phyloP scores from a whole-genome alignment of 352 stramenopile species.

The Pythium dissimile region DNA sequence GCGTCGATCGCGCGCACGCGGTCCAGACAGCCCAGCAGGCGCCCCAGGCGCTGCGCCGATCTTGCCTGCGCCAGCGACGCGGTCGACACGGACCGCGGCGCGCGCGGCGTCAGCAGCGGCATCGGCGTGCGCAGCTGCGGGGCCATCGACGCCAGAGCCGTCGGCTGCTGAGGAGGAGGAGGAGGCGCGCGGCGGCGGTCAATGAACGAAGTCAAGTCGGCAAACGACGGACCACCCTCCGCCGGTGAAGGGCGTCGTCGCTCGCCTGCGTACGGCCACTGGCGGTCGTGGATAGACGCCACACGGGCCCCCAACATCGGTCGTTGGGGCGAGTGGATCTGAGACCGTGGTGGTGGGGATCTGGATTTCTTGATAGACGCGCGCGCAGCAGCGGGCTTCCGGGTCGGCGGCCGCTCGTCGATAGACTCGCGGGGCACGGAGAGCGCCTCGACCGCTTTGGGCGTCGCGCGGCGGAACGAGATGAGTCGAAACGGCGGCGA shows the following conservation, averaged over 20 bases:
- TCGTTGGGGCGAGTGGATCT: not conserved
- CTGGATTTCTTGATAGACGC: not conserved
- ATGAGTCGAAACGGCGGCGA: constrained; percentile 18
- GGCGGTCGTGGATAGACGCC: too few relatives aligned
- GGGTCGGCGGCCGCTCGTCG: not conserved
- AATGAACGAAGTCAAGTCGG: not conserved
- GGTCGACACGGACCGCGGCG: not conserved
- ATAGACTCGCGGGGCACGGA: constrained; percentile 2
- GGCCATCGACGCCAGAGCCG: not conserved
- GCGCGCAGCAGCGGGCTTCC: not conserved
- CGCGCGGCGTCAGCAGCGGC: not conserved
- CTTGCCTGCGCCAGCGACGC: not conserved
- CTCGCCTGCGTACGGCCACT: too few relatives aligned
- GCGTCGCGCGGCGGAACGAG: constrained; percentile 18
- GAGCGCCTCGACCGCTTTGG: constrained; percentile 6
- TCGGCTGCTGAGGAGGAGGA: not conserved
- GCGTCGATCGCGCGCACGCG: not conserved
- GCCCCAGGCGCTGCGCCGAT: not conserved
- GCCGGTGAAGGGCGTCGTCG: too few relatives aligned
- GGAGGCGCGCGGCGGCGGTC: not conserved
- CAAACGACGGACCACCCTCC: not conserved
- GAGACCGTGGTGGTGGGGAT: not conserved
- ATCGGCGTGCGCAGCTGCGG: not conserved
- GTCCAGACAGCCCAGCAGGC: not conserved
- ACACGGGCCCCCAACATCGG: too few relatives aligned